Percentiles rank a stretch among this genome's conserved stretches.
These are phyloP conservation scores for Casuarina glauca DNA, from an alignment of 306 rosid genomes.

Conservation along the genomic window DNA sequence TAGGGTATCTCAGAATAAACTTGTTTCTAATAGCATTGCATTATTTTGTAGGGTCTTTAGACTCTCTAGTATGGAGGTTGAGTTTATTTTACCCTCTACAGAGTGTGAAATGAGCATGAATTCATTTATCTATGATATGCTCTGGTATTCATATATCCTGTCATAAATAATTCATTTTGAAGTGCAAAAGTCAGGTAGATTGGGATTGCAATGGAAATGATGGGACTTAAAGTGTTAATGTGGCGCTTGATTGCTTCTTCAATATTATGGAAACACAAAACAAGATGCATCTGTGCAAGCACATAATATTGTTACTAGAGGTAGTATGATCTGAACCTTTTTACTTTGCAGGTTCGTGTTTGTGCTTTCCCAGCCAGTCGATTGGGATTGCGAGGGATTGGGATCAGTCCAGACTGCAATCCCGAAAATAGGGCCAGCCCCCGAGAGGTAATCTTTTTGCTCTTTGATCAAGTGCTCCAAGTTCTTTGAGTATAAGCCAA, in stretches of 20 bases:
- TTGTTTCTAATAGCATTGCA: neutral
- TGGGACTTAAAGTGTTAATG: neutral
- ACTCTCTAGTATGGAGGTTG: neutral
- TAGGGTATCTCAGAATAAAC: neutral
- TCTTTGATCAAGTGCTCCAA: neutral
- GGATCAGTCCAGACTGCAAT: constrained; percentile 68
- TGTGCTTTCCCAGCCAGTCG: constrained; percentile 85
- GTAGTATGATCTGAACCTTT: neutral
- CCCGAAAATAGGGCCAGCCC: constrained; percentile 57
- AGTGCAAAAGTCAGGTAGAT: neutral
- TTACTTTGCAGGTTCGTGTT: constrained; percentile 60
- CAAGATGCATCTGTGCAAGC: neutral
- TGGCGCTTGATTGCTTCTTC: neutral
- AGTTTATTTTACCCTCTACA: neutral
- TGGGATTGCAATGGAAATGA: too few relatives aligned
- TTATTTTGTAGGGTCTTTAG: neutral
- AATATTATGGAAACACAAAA: neutral
- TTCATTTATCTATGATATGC: neutral
- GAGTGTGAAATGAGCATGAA: neutral
- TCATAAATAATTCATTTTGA: neutral
- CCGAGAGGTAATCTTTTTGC: constrained; percentile 42
- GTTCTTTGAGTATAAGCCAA: neutral
- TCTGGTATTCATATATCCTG: neutral
- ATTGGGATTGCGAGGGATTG: constrained; percentile 68
- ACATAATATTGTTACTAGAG: neutral